These are phyloP conservation scores for Fusarium proliferatum DNA, from an alignment of 2,329 filamentous ascomycete species.

Conservation along the genomic window DNA sequence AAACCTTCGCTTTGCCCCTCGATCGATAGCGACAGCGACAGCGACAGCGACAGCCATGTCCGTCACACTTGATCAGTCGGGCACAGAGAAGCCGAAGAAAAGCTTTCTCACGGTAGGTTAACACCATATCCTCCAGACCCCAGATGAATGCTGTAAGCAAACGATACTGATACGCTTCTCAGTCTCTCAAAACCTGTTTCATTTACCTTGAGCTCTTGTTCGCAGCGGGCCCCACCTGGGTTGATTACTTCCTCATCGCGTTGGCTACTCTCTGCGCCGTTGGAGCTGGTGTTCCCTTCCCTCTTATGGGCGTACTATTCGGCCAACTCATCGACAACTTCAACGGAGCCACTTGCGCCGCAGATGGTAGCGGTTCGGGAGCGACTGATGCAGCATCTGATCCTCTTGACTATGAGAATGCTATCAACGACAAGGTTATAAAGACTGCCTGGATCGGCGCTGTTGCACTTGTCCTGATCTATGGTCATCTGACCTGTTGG, in stretches of 20 bases:
- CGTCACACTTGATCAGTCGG: conserved; percentile 19
- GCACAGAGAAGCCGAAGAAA: conserved; percentile 21
- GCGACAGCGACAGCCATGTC: conserved; percentile 11
- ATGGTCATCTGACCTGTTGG: conserved; percentile 73
- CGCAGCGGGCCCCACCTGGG: conserved; percentile 49
- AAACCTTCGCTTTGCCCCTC: background rate
- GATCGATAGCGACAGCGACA: background rate
- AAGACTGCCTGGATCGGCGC: conserved; percentile 69
- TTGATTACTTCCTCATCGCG: conserved; percentile 55
- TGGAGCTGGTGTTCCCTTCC: conserved; percentile 70
- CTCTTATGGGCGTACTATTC: conserved; percentile 72
- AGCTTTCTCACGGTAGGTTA: conserved; percentile 26
- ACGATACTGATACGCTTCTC: background rate
- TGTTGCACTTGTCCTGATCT: conserved; percentile 71
- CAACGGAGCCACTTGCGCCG: conserved; percentile 64
- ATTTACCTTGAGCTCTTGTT: conserved; percentile 57
- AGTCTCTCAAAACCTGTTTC: conserved; percentile 22
- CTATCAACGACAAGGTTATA: conserved; percentile 68
- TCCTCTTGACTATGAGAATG: conserved; percentile 50
- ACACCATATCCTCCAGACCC: background rate
- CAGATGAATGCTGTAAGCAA: background rate
- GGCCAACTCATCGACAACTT: conserved; percentile 71
- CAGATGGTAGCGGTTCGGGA: conserved; percentile 26
- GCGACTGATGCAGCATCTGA: conserved; percentile 26
- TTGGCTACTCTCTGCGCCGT: conserved; percentile 59